Evolutionary conservation across 768 basidiomycete species (phyloP).

Genomic region (Lactifluus hygrophoroides): DNA sequence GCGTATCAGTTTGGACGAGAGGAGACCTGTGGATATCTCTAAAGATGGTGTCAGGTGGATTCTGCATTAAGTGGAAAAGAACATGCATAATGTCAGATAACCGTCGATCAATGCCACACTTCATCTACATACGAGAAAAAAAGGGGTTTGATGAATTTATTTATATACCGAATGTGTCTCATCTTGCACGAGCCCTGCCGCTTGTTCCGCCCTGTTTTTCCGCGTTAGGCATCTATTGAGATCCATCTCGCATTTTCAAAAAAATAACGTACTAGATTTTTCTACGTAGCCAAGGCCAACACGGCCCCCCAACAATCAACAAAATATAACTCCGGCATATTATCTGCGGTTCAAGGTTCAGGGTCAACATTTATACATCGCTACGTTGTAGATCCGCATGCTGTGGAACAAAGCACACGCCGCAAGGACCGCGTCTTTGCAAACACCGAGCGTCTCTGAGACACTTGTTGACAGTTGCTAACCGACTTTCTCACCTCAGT

Average conservation of each 20-base stretch:
- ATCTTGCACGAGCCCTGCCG: not conserved
- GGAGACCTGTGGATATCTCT: constrained; percentile 71
- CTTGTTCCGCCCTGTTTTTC: constrained; percentile 5
- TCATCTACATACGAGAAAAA: not conserved
- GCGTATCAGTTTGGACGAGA: constrained; percentile 84
- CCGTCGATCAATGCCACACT: not conserved
- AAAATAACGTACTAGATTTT: not conserved
- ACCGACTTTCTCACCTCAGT: not conserved
- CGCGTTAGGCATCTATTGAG: not conserved
- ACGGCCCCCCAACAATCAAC: too few relatives aligned
- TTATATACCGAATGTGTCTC: not conserved
- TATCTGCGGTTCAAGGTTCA: not conserved
- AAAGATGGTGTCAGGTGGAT: constrained; percentile 57
- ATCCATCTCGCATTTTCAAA: not conserved
- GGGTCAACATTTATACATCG: not conserved
- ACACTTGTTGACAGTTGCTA: constrained; percentile 9
- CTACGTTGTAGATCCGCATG: not conserved
- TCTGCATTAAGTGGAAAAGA: constrained; percentile 43
- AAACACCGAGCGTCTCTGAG: constrained; percentile 1
- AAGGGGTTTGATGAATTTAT: not conserved
- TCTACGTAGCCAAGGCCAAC: not conserved
- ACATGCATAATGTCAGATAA: not conserved
- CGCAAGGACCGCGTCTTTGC: not conserved
- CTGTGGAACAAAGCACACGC: not conserved
- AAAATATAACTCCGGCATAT: not conserved